Evolutionary conservation across 495 filamentous ascomycete genomes (phyloP), one percentile per base, ranked within the genome.

Genomic region (Opeltia flavorubescens): DNA sequence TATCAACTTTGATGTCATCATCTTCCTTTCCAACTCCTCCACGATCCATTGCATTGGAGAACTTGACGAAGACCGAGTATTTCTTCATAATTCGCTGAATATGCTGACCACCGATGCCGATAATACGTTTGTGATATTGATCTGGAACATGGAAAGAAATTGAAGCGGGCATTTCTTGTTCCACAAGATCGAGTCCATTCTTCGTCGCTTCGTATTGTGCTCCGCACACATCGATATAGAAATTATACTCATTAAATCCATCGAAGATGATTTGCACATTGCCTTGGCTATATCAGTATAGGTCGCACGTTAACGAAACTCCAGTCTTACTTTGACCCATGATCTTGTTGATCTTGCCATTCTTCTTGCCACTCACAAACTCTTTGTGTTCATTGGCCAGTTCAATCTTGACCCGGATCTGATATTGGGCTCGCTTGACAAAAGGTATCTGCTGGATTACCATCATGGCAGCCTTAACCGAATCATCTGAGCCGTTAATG

Each of bases 1-100:
- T 99, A 69, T 96, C 91, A 41, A 95, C 89, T 62, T 94, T 93
- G 65, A 91, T 86, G 60, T 96, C 91, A 61, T 96, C 93, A 58
- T 94, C 89, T 55, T 96, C 91, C 51, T 88, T 85, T 51, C 86
- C 84, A 63, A 93, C 81, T 9, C 87, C 88, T 47, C 87, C 89
- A 55, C 91, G 84, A 63, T 99, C 91, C 93, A 96, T 96, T 23
- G 93, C 91, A 57, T 99, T 99, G 52, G 87, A 94, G 60, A 99
- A 99, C 62, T 99, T 99, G 68, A 99, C 91, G 52, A 96, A 99
- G 48, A 99, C 91, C 1, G 91, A 99, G 67, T 99, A 93, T 64
- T 95, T 95, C 70, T 99, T 99, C 91, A 96, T 99, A 68, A 96
- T 96, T 48, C 88, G 88, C 61, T 99, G 91, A 56, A 99, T 99